Evolutionary conservation across 805 yeast genomes (phyloP), one percentile per base, ranked within the genome.

Genomic region (Metschnikowia chrysomelidarum): DNA sequence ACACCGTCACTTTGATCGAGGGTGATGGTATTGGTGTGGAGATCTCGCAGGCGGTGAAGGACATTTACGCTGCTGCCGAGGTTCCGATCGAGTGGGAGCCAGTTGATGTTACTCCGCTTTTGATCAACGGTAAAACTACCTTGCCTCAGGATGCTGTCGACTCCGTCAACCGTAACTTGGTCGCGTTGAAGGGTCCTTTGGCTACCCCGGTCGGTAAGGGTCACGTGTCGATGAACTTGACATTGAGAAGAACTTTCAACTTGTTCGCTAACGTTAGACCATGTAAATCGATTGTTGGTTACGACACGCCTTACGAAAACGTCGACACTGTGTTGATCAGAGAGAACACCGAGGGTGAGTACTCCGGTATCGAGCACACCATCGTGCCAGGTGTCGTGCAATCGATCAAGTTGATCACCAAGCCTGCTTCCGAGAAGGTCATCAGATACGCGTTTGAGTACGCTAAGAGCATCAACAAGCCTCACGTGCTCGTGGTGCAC

Each of bases 261-360:
- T 74, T 93, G 53, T 93, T 88, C 53, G 99, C 99, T 59, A 91
- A 91, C 66, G 95, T 93, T 39, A 85, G 97, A 73, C 98, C 97
- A 37, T 93, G 97, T 66, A 85, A 85, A 69, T 84, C 95, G 42
- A 78, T 93, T 51, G 84, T 77, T 45, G 98, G 98, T 59, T 89
- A 78, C 80, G 76, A 88, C 67, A 93, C 98, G 43, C 95, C 91
- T 32, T 85, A 84, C 69, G 72, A 76, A 43, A 76, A 85, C 62
- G 98, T 93, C 47, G 94, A 93, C 70, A 83, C 96, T 47, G 96
- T 91, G 23, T 75, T 93, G 56, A 89, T 93, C 65, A 88, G 98
- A 78, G 98, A 93, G 74, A 93, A 93, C 80, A 91, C 98, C 49
- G 98, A 93, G 70, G 98, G 98, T 75, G 98, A 91, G 72, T 91